Percentiles rank a stretch among this genome's conserved stretches.
These are phyloP conservation scores for Xerocomus spinulosus DNA, from an alignment of 768 basidiomycete species.

Conservation along the genomic window DNA sequence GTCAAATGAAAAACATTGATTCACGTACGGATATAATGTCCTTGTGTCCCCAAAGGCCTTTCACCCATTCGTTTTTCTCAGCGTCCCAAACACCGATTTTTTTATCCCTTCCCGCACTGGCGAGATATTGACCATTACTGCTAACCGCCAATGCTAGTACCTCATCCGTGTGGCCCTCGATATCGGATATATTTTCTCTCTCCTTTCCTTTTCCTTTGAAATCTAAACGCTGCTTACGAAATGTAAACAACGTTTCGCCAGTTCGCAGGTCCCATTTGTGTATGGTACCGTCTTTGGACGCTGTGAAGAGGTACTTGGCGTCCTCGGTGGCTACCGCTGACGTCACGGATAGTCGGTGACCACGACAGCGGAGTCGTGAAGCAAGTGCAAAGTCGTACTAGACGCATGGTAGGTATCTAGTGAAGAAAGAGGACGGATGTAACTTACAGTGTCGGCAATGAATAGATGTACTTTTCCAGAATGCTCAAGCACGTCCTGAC, in stretches of 20 bases:
- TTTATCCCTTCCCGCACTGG: constrained; percentile 82
- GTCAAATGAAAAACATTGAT: constrained; percentile 37
- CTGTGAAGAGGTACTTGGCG: constrained; percentile 72
- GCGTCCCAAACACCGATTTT: constrained; percentile 84
- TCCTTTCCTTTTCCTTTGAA: constrained; percentile 54
- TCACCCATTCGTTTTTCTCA: constrained; percentile 70
- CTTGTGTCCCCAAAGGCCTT: constrained; percentile 74
- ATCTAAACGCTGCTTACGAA: constrained; percentile 54
- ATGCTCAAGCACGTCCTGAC: constrained; percentile 88
- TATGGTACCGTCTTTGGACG: constrained; percentile 89
- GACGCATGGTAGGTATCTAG: neutral
- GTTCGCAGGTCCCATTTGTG: constrained; percentile 75
- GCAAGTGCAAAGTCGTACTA: constrained; percentile 53
- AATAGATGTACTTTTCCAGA: constrained; percentile 84
- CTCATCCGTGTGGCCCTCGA: constrained; percentile 82
- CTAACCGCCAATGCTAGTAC: constrained; percentile 81
- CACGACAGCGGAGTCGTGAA: constrained; percentile 55
- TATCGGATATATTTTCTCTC: constrained; percentile 42
- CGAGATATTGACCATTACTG: constrained; percentile 78
- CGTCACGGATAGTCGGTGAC: constrained; percentile 78
- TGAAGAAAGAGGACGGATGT: neutral
- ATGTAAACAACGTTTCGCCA: constrained; percentile 54
- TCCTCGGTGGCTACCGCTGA: constrained; percentile 75
- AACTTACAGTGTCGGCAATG: constrained; percentile 65
- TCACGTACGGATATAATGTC: constrained; percentile 62